Conservation (phyloP, 2,329 filamentous ascomycete species). For the Gnomoniopsis sp. region DNA sequence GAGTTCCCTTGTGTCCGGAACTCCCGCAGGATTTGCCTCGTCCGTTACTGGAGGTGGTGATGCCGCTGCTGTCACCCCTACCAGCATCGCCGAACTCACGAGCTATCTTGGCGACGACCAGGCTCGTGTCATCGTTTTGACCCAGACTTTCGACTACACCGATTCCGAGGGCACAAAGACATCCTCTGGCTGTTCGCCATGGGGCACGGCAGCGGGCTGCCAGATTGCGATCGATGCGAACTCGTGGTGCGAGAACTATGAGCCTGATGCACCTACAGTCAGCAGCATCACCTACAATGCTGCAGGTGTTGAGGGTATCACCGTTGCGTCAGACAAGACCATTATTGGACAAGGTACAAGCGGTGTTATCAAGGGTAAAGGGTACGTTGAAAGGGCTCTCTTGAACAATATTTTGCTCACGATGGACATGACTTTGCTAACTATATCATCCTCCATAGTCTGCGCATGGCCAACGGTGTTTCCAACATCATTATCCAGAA, state of each 20-base stretch:
- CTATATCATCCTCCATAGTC: conserved; percentile 22
- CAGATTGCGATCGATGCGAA: conserved; percentile 60
- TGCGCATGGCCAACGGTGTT: conserved; percentile 43
- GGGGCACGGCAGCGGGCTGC: conserved; percentile 50
- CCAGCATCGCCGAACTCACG: neutral
- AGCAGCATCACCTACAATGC: conserved; percentile 44
- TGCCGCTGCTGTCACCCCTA: neutral
- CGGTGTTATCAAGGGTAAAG: conserved; percentile 57
- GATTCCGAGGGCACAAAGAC: conserved; percentile 50
- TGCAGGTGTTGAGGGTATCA: conserved; percentile 47
- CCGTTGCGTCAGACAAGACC: conserved; percentile 55
- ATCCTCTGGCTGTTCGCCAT: conserved; percentile 54
- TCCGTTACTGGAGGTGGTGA: neutral
- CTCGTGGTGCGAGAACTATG: conserved; percentile 57
- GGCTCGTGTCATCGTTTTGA: conserved; percentile 55
- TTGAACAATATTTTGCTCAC: neutral
- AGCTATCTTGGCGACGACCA: conserved; percentile 52
- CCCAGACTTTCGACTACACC: conserved; percentile 54
- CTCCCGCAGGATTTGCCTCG: neutral
- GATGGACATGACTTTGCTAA: neutral
- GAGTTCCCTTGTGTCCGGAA: neutral
- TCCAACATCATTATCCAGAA: conserved; percentile 61
- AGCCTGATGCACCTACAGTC: conserved; percentile 45
- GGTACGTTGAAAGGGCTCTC: neutral
- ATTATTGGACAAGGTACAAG: conserved; percentile 49